Evolutionary conservation across 495 filamentous ascomycete genomes (phyloP).

Genomic region (Chaetomium tenue): DNA sequence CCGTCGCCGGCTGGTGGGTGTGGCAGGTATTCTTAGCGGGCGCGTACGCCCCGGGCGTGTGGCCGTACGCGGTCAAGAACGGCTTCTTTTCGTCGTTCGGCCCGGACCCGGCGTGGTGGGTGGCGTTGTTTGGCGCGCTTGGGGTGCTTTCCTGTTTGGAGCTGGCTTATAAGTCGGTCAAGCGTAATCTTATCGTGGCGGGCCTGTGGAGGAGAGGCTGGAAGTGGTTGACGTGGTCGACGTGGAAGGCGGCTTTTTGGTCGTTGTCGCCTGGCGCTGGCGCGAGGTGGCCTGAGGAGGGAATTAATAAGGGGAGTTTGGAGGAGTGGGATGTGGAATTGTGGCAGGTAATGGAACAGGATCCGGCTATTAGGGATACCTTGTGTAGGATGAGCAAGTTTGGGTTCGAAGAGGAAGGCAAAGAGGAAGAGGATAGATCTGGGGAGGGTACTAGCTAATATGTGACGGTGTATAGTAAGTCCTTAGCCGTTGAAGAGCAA

Average conservation of each 20-base stretch:
- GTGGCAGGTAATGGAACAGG: conserved; percentile 49
- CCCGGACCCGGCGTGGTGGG: conserved; percentile 72
- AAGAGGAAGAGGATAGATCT: conserved; percentile 11
- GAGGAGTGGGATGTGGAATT: conserved; percentile 49
- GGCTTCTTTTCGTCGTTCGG: conserved; percentile 69
- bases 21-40: conserved; percentile 76
- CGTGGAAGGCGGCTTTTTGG: conserved; percentile 64
- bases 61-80: conserved; percentile 65
- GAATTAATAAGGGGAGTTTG: conserved; percentile 26
- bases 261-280: conserved; percentile 4
- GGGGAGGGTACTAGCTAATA: not conserved
- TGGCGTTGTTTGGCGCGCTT: conserved; percentile 54
- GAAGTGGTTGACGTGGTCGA: conserved; percentile 56
- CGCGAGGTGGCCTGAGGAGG: conserved; percentile 26
- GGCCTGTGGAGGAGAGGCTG: conserved; percentile 41
- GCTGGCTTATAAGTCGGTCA: conserved; percentile 37
- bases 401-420: conserved; percentile 19
- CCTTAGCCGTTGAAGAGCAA: too few relatives aligned
- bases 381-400: conserved; percentile 34
- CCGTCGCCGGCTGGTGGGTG: conserved; percentile 49
- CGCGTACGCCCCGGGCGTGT: conserved; percentile 59
- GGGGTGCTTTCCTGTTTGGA: conserved; percentile 38
- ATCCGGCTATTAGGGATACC: conserved; percentile 35
- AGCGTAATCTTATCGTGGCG: conserved; percentile 37
- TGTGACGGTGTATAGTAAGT: too few relatives aligned